These are phyloP conservation scores for Chrysosporium queenslandicum DNA, from an alignment of 2,329 filamentous ascomycete species.

Conservation along the genomic window DNA sequence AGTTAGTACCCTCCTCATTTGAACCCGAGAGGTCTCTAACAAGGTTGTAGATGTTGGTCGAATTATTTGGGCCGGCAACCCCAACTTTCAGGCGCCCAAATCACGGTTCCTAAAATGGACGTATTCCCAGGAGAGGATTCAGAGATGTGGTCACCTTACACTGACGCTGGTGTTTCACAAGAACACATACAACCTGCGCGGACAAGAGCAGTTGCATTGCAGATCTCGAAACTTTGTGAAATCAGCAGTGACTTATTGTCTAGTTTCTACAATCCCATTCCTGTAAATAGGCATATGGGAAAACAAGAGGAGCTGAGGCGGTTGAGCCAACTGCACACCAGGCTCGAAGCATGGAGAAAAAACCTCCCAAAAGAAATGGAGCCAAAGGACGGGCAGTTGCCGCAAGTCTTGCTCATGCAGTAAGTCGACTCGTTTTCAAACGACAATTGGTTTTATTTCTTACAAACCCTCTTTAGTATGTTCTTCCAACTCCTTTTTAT, in stretches of 20 bases:
- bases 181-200: constrained; percentile 63
- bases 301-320: constrained; percentile 84
- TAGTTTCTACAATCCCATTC: constrained; percentile 78
- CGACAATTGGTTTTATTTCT: too few relatives aligned
- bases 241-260: constrained; percentile 85
- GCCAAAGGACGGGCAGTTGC: constrained; percentile 76
- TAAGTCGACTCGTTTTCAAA: too few relatives aligned
- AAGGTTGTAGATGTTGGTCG: constrained; percentile 62
- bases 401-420: constrained; percentile 77
- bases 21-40: not conserved
- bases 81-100: constrained; percentile 67
- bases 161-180: constrained; percentile 67
- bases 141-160: constrained; percentile 78
- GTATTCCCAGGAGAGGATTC: constrained; percentile 84
- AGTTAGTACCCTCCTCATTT: constrained; percentile 39
- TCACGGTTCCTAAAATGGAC: constrained; percentile 79
- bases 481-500: constrained; percentile 95
- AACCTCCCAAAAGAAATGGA: constrained; percentile 78
- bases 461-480: constrained; percentile 55
- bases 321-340: constrained; percentile 79
- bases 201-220: constrained; percentile 69
- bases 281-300: constrained; percentile 52
- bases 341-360: constrained; percentile 80
- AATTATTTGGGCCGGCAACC: constrained; percentile 90
- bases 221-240: constrained; percentile 75